These are phyloP conservation scores for Harrya chromipes DNA, from an alignment of 768 basidiomycete species.

Conservation along the genomic window DNA sequence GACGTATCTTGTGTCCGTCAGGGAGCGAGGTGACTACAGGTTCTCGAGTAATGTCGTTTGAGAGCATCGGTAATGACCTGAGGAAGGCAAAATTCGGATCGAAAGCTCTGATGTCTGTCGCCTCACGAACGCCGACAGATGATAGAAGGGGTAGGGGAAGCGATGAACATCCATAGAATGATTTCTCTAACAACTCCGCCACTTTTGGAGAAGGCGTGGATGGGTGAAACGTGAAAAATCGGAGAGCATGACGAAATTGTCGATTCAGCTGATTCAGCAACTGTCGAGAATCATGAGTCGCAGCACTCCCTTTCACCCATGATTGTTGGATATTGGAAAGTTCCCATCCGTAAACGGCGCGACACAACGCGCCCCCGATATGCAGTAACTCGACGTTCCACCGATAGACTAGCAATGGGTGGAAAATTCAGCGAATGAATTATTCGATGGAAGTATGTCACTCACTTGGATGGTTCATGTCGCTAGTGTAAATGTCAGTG, in stretches of 20 bases:
- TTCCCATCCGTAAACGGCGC: conserved; percentile 10
- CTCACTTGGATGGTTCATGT: conserved; percentile 9
- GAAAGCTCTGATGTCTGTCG: conserved; percentile 66
- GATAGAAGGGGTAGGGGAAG: conserved; percentile 71
- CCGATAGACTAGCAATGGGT: too few relatives aligned
- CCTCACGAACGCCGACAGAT: conserved; percentile 63
- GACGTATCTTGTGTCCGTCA: conserved; percentile 50
- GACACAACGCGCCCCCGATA: conserved; percentile 10
- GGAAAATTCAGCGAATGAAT: too few relatives aligned
- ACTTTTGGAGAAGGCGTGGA: conserved; percentile 79
- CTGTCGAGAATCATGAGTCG: too few relatives aligned
- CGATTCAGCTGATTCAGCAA: too few relatives aligned
- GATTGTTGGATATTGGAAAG: conserved; percentile 7
- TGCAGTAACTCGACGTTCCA: not conserved
- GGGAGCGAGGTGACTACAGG: conserved; percentile 42
- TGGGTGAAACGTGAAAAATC: conserved; percentile 10
- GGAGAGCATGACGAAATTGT: conserved; percentile 8
- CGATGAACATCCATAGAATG: conserved; percentile 69
- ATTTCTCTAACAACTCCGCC: conserved; percentile 60
- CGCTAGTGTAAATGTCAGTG: not conserved
- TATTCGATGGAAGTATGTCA: too few relatives aligned
- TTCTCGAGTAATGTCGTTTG: conserved; percentile 42
- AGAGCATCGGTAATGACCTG: conserved; percentile 68
- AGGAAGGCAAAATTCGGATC: conserved; percentile 72
- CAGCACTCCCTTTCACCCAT: not conserved